Evolutionary conservation across 2,329 filamentous ascomycete genomes (phyloP).

Genomic region (Diaporthe ampelina): DNA sequence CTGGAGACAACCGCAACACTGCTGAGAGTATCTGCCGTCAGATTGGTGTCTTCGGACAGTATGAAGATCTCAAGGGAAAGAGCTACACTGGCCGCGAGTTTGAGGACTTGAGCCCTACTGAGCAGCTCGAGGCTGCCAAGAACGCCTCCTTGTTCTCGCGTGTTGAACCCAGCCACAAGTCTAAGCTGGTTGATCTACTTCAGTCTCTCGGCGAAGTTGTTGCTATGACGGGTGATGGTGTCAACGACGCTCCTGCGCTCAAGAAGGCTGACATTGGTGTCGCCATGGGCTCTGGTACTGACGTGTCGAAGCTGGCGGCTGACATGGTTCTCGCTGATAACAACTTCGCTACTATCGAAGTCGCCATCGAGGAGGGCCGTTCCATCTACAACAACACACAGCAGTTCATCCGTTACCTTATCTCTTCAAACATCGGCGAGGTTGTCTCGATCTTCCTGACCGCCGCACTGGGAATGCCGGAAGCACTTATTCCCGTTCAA

Average conservation of each 20-base stretch:
- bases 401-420: slow-evolving; percentile 98
- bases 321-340: slow-evolving; percentile 99
- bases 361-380: slow-evolving; percentile 95
- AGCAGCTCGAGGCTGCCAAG: slow-evolving; percentile 88
- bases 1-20: slow-evolving; percentile 97
- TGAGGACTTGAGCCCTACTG: slow-evolving; percentile 82
- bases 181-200: slow-evolving; percentile 95
- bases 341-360: slow-evolving; percentile 98
- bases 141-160: slow-evolving; percentile 93
- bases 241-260: slow-evolving; percentile 96
- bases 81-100: slow-evolving; percentile 97
- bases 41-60: slow-evolving; percentile 89
- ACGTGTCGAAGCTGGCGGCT: slow-evolving; percentile 95
- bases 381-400: slow-evolving; percentile 99
- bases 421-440: slow-evolving; percentile 99
- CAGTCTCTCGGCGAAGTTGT: slow-evolving; percentile 95
- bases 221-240: slow-evolving; percentile 98
- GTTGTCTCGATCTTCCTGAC: slow-evolving; percentile 99
- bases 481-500: slow-evolving; percentile 96
- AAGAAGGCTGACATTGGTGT: slow-evolving; percentile 99
- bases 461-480: slow-evolving; percentile 95
- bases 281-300: slow-evolving; percentile 97
- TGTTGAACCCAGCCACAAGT: slow-evolving; percentile 96
- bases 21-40: slow-evolving; percentile 98
- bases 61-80: slow-evolving; percentile 90